These are phyloP conservation scores for Phialemoniopsis sp. DNA, from an alignment of 2,329 filamentous ascomycete genomes.

Conservation along the genomic window DNA sequence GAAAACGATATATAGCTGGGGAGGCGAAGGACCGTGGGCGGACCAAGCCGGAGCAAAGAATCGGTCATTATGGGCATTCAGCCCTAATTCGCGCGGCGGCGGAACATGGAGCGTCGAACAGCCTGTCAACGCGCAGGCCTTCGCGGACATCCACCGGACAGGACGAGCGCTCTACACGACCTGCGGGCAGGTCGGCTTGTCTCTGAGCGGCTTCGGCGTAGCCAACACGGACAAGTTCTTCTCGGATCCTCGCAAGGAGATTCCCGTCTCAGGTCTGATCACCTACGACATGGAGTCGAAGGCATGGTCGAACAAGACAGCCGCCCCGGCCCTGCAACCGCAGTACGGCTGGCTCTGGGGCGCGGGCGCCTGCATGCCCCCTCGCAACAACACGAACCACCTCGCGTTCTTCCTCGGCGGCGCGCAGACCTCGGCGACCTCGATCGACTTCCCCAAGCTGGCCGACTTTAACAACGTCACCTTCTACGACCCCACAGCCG, in stretches of 20 bases:
- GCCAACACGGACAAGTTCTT: too few relatives aligned
- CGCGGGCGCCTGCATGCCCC: not conserved
- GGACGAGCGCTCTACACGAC: too few relatives aligned
- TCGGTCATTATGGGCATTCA: too few relatives aligned
- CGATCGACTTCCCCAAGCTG: too few relatives aligned
- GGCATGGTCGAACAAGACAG: slow-evolving; percentile 2
- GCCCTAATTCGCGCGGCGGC: not conserved
- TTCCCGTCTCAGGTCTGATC: not conserved
- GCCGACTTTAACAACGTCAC: slow-evolving; percentile 8
- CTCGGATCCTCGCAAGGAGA: not conserved
- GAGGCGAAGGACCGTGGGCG: not conserved
- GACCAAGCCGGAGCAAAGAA: too few relatives aligned
- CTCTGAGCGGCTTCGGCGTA: too few relatives aligned
- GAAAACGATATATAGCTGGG: slow-evolving; percentile 3
- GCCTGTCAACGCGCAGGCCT: not conserved
- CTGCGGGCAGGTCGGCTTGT: too few relatives aligned
- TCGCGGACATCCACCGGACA: too few relatives aligned
- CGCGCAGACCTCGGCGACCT: not conserved
- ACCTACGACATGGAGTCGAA: not conserved
- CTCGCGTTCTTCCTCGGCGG: slow-evolving; percentile 3
- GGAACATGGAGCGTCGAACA: not conserved
- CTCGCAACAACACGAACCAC: too few relatives aligned
- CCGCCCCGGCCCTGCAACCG: not conserved
- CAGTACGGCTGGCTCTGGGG: not conserved
- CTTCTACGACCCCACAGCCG: slow-evolving; percentile 8